A percentile compares a stretch with the other conserved stretches of the same genome.
Evolutionary conservation across 768 basidiomycete species (phyloP).

Genomic region (Cubamyces lactineus): DNA sequence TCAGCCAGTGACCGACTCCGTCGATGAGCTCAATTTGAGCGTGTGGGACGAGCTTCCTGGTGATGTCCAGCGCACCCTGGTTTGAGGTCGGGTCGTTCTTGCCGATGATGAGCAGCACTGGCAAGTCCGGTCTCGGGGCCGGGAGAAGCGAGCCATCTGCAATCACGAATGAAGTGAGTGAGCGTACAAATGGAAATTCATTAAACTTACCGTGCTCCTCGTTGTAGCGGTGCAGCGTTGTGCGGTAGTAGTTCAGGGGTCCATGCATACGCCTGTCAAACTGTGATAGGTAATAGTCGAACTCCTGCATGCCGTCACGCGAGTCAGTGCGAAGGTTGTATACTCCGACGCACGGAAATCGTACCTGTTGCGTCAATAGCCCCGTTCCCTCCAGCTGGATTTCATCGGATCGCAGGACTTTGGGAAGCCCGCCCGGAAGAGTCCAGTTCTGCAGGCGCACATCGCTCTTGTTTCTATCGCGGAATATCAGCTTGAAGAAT

Average conservation of each 20-base stretch:
- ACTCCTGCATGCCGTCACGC: slow-evolving; percentile 46
- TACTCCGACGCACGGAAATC: neutral
- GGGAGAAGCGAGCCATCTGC: slow-evolving; percentile 49
- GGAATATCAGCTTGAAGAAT: slow-evolving; percentile 27
- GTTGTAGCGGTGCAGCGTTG: slow-evolving; percentile 58
- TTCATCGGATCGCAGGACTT: slow-evolving; percentile 6
- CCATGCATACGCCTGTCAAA: slow-evolving; percentile 60
- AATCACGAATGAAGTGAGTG: slow-evolving; percentile 12
- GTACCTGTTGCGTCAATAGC: slow-evolving; percentile 24
- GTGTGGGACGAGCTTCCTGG: slow-evolving; percentile 52
- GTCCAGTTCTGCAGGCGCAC: slow-evolving; percentile 2
- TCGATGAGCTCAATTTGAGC: slow-evolving; percentile 57
- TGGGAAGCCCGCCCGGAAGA: slow-evolving; percentile 18
- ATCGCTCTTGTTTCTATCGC: slow-evolving; percentile 2
- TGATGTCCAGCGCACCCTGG: slow-evolving; percentile 43
- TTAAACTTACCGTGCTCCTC: slow-evolving; percentile 55
- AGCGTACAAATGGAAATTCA: neutral
- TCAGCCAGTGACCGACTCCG: slow-evolving; percentile 68
- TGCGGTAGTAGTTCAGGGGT: slow-evolving; percentile 80
- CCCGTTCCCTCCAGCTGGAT: neutral
- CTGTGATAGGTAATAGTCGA: slow-evolving; percentile 52
- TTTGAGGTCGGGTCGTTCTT: slow-evolving; percentile 55
- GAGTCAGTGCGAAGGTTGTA: neutral
- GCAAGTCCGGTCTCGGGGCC: slow-evolving; percentile 49
- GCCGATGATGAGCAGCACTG: slow-evolving; percentile 65